These are phyloP conservation scores for Primulina eburnea DNA, from an alignment of 257 asterid species.

Conservation along the genomic window DNA sequence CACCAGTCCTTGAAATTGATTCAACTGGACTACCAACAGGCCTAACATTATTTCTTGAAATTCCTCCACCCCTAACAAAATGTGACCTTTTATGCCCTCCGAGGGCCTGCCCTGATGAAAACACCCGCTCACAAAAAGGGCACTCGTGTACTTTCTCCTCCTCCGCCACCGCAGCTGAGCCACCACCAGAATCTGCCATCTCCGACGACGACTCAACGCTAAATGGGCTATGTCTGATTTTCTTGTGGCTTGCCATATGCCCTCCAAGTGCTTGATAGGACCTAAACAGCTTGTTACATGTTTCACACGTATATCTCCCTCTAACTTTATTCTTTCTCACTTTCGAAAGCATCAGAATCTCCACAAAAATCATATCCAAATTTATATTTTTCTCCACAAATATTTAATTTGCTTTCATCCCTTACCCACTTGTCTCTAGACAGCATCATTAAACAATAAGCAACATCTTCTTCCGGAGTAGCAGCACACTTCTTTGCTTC, in stretches of 20 bases:
- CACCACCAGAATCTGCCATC: constrained; percentile 1
- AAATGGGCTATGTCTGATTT: constrained; percentile 28
- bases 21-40: not conserved
- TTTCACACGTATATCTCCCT: constrained; percentile 73
- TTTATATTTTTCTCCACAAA: constrained; percentile 2
- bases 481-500: constrained; percentile 15
- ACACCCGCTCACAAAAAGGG: constrained; percentile 71
- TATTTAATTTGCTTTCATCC: constrained; percentile 8
- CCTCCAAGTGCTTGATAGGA: constrained; percentile 96
- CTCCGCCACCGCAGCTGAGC: constrained; percentile 2
- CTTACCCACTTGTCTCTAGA: constrained; percentile 66
- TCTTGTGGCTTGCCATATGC: constrained; percentile 90
- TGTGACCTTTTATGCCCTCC: constrained; percentile 95
- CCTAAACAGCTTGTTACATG: constrained; percentile 58
- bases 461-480: constrained; percentile 72
- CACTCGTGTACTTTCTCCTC: constrained; percentile 62
- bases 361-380: constrained; percentile 13
- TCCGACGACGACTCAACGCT: constrained; percentile 2
- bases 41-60: constrained; percentile 24
- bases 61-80: constrained; percentile 37
- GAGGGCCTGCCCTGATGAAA: constrained; percentile 85
- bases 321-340: constrained; percentile 33
- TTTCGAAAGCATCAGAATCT: constrained; percentile 34
- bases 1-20: constrained; percentile 27
- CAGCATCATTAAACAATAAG: constrained; percentile 76